These are phyloP conservation scores for Eucalyptus melliodora DNA, from an alignment of 345 rosid genomes.

Conservation along the genomic window DNA sequence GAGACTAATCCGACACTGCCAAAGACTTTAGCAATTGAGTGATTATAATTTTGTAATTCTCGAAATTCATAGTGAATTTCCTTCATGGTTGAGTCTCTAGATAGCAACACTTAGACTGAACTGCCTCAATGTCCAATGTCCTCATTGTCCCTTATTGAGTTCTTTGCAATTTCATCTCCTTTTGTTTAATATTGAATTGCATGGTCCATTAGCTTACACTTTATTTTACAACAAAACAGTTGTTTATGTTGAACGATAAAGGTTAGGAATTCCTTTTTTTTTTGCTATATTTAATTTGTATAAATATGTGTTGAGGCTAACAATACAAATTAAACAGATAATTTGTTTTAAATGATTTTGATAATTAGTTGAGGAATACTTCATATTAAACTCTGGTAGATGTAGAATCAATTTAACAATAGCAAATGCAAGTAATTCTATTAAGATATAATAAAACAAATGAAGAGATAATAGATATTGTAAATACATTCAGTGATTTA, in stretches of 20 bases:
- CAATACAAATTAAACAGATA: not conserved
- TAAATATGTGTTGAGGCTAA: not conserved
- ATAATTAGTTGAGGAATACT: not conserved
- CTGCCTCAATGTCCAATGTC: not conserved
- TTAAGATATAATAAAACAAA: not conserved
- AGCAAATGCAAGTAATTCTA: not conserved
- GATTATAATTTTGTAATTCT: not conserved
- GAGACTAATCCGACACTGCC: not conserved
- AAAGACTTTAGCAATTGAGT: not conserved
- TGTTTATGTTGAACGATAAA: not conserved
- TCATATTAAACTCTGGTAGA: not conserved
- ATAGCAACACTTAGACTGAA: not conserved
- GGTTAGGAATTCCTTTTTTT: not conserved
- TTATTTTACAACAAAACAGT: not conserved
- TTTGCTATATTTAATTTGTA: not conserved
- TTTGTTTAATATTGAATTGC: not conserved
- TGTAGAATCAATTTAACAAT: not conserved
- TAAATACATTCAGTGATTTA: too few species aligned
- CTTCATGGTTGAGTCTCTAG: not conserved
- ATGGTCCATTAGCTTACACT: not conserved
- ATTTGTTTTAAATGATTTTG: not conserved
- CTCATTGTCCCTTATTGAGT: not conserved
- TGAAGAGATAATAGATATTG: not conserved
- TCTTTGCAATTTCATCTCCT: not conserved
- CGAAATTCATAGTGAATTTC: not conserved